Percentiles rank a stretch among this genome's conserved stretches.
phyloP scores from a whole-genome alignment of 2,329 filamentous ascomycete genomes.

The Celoporthe dispersa region DNA sequence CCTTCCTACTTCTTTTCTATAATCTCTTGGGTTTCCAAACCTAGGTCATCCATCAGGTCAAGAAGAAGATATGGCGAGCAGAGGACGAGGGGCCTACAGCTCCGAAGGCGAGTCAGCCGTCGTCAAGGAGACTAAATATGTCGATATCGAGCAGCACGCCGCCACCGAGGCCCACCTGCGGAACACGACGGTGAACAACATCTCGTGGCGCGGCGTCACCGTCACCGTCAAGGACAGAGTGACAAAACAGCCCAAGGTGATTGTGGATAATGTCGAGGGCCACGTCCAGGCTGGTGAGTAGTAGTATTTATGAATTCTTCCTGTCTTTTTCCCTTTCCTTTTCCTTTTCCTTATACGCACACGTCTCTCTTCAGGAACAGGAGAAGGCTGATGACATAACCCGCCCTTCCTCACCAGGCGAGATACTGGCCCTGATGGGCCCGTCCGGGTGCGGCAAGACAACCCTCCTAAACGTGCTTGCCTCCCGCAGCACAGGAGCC shows the following conservation, averaged over 20 bases:
- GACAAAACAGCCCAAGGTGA: constrained; percentile 64
- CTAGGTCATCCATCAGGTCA: neutral
- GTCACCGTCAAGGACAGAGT: constrained; percentile 77
- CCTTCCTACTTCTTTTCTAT: neutral
- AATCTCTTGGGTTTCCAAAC: neutral
- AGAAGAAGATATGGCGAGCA: constrained; percentile 22
- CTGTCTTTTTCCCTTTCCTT: too few species aligned
- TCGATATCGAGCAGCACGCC: constrained; percentile 38
- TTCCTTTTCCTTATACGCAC: too few species aligned
- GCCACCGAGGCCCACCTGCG: constrained; percentile 54
- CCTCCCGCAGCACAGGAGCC: constrained; percentile 57
- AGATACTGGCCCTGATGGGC: constrained; percentile 82
- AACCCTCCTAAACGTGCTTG: constrained; percentile 80
- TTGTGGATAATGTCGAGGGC: constrained; percentile 68
- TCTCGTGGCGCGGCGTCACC: constrained; percentile 69
- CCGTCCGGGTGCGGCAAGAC: constrained; percentile 78
- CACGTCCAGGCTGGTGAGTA: constrained; percentile 62
- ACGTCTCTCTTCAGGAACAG: too few species aligned
- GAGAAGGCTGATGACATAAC: neutral
- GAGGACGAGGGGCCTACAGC: constrained; percentile 25
- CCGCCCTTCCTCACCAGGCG: constrained; percentile 49
- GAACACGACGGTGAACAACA: constrained; percentile 66
- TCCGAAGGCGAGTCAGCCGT: constrained; percentile 28
- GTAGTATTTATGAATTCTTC: too few species aligned
- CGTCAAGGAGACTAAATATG: constrained; percentile 21